phyloP scores from a whole-genome alignment of 495 filamentous ascomycete genomes.

The Tetracladium setigerum region DNA sequence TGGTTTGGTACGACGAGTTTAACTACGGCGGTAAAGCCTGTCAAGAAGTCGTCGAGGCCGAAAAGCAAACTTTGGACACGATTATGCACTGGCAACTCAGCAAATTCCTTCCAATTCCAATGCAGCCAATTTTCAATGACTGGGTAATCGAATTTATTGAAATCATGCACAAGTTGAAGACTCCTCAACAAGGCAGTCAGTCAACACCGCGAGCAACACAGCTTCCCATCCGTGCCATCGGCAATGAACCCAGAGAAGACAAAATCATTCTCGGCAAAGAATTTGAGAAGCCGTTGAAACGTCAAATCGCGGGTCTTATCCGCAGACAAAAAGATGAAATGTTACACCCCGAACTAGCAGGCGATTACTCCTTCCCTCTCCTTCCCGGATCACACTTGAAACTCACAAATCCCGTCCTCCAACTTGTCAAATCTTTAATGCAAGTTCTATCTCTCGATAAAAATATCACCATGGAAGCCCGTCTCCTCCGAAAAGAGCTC shows the following conservation, averaged over 20 bases:
- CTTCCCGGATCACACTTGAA: constrained; percentile 70
- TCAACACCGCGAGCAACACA: constrained; percentile 74
- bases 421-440: constrained; percentile 85
- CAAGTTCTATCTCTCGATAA: constrained; percentile 86
- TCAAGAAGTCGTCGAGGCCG: constrained; percentile 69
- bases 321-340: constrained; percentile 79
- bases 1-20: constrained; percentile 99
- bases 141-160: constrained; percentile 94
- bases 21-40: constrained; percentile 97
- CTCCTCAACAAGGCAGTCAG: constrained; percentile 42
- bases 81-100: constrained; percentile 98
- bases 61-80: constrained; percentile 80
- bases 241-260: constrained; percentile 44
- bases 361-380: constrained; percentile 80
- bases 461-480: constrained; percentile 75
- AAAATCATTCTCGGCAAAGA: constrained; percentile 59
- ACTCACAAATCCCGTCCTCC: constrained; percentile 70
- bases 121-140: constrained; percentile 83
- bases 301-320: constrained; percentile 72
- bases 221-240: constrained; percentile 53
- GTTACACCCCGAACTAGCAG: constrained; percentile 78
- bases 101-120: constrained; percentile 71
- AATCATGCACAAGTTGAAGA: constrained; percentile 82
- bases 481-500: constrained; percentile 80
- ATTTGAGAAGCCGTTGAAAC: constrained; percentile 85